Evolutionary conservation across 2,329 filamentous ascomycete species (phyloP).

Genomic region (Colletotrichum sp.): DNA sequence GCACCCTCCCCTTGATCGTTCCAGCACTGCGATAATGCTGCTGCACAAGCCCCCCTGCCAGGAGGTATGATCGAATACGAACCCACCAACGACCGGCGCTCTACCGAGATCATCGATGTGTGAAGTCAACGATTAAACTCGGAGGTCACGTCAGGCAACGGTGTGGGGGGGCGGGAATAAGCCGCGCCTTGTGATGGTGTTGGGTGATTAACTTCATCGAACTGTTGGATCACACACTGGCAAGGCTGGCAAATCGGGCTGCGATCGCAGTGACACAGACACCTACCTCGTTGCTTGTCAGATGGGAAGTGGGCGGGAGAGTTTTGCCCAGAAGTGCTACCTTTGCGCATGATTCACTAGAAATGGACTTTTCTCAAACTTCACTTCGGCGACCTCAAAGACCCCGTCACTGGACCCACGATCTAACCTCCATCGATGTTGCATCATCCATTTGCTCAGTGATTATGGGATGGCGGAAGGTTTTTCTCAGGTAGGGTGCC

Average conservation of each 20-base stretch:
- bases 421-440: not conserved
- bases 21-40: not conserved
- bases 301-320: not conserved
- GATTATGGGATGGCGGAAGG: not conserved
- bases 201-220: not conserved
- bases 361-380: not conserved
- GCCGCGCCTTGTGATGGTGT: not conserved
- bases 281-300: not conserved
- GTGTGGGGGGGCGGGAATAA: not conserved
- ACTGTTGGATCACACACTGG: not conserved
- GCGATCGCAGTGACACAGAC: not conserved
- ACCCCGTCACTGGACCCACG: not conserved
- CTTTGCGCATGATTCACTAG: not conserved
- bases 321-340: not conserved
- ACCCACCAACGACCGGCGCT: not conserved
- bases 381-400: not conserved
- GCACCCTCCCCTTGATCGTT: not conserved
- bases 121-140: not conserved
- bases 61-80: not conserved
- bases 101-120: not conserved
- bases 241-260: not conserved
- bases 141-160: not conserved
- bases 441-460: not conserved
- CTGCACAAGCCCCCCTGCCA: not conserved
- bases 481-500: not conserved